Conservation (phyloP, 2,329 filamentous ascomycete species). For the Chaetomium strumarium region DNA sequence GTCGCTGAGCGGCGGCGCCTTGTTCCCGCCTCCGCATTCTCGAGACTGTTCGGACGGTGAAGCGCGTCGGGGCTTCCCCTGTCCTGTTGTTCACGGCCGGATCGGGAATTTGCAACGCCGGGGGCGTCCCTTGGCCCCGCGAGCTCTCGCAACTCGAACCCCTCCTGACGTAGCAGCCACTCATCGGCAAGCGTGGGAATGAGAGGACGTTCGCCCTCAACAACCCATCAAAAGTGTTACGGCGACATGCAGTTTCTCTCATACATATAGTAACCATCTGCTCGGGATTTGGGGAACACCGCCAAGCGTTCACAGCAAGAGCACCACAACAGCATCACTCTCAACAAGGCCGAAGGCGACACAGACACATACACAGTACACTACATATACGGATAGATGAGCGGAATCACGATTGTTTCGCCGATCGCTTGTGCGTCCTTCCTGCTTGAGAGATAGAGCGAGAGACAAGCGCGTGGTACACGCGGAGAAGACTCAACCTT, state of each 20-base stretch:
- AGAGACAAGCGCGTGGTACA: constrained; percentile 10
- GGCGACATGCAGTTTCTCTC: background rate
- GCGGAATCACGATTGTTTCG: background rate
- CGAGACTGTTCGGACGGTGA: constrained; percentile 11
- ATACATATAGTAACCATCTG: too few relatives aligned
- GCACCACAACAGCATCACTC: too few relatives aligned
- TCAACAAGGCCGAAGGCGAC: too few relatives aligned
- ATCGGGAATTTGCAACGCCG: constrained; percentile 20
- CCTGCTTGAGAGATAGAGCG: constrained; percentile 16
- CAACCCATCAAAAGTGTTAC: constrained; percentile 1
- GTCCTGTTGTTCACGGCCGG: constrained; percentile 17
- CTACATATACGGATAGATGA: too few relatives aligned
- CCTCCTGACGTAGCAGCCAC: background rate
- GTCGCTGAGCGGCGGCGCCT: constrained; percentile 25
- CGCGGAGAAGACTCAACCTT: constrained; percentile 7
- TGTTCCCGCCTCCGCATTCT: constrained; percentile 22
- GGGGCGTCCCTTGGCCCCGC: background rate
- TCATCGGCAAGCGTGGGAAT: too few relatives aligned
- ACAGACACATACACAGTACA: too few relatives aligned
- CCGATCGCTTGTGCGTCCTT: constrained; percentile 18
- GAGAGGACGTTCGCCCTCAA: background rate
- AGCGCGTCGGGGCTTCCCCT: constrained; percentile 12
- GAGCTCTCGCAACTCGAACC: background rate
- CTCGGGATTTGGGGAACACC: too few relatives aligned
- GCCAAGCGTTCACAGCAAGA: too few relatives aligned